A percentile compares a stretch with the other conserved stretches of the same genome.
These are phyloP conservation scores for Echria macrotheca DNA, from an alignment of 495 filamentous ascomycete genomes.

Conservation along the genomic window DNA sequence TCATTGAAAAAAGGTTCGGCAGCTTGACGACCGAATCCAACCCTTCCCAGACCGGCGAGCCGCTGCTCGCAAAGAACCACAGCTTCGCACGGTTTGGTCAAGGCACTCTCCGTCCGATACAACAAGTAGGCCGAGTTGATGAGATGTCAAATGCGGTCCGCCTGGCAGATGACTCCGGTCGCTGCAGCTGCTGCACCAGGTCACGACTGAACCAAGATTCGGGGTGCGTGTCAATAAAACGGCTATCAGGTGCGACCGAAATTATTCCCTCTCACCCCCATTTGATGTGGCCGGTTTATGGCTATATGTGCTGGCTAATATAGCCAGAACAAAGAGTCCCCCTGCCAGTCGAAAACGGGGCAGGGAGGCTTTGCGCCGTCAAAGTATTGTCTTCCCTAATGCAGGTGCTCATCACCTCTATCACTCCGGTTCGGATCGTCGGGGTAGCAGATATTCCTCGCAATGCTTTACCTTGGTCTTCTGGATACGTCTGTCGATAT, in stretches of 20 bases:
- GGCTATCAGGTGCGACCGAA: constrained; percentile 30
- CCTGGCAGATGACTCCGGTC: constrained; percentile 1
- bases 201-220: constrained; percentile 9
- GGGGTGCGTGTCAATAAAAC: constrained; percentile 21
- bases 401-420: constrained; percentile 15
- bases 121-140: no score
- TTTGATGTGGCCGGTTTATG: constrained; percentile 32
- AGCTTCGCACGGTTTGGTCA: no score
- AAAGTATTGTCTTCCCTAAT: constrained; percentile 7
- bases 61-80: no score
- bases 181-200: constrained; percentile 13
- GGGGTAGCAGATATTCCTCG: no score
- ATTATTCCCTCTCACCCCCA: constrained; percentile 31
- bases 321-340: constrained; percentile 29
- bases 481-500: no score
- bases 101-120: no score
- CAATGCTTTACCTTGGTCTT: no score
- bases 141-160: no score
- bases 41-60: neutral
- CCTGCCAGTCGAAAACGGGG: constrained; percentile 16
- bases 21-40: neutral
- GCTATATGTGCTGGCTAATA: constrained; percentile 43
- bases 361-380: constrained; percentile 1
- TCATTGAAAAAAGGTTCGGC: constrained; percentile 10
- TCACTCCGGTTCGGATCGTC: no score